Conservation (phyloP, 352 stramenopile species). For the Phytophthora melonis region DNA sequence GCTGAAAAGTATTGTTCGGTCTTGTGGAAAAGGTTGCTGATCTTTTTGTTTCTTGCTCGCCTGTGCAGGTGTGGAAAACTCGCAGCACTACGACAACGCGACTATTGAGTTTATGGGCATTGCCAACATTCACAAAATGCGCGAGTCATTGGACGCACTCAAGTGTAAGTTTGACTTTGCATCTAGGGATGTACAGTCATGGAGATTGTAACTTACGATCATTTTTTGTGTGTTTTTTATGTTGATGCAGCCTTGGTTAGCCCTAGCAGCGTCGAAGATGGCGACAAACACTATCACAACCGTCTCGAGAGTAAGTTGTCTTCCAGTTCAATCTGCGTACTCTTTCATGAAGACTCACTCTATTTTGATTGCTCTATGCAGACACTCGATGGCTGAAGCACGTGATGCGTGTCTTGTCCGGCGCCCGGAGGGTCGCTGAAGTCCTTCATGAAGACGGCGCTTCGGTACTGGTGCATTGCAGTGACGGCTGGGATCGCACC, state of each 20-base stretch:
- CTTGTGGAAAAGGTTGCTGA: conserved; percentile 1
- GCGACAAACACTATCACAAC: conserved; percentile 91
- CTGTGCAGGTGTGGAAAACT: conserved; percentile 94
- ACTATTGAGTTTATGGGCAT: conserved; percentile 98
- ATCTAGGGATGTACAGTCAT: background rate
- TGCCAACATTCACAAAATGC: conserved; percentile 99
- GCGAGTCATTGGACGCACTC: conserved; percentile 93
- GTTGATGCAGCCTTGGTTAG: conserved; percentile 70
- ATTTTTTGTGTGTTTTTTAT: conserved; percentile 7
- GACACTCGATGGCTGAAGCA: conserved; percentile 97
- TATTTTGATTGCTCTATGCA: conserved; percentile 31
- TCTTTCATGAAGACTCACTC: background rate
- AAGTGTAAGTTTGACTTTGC: conserved; percentile 55
- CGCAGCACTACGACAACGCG: conserved; percentile 95
- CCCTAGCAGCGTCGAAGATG: conserved; percentile 83
- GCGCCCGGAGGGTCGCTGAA: conserved; percentile 74
- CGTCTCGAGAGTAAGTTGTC: conserved; percentile 78
- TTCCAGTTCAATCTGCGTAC: background rate
- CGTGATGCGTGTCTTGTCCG: conserved; percentile 90
- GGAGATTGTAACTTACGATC: conserved; percentile 8
- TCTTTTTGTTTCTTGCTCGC: conserved; percentile 13
- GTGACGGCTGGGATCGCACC: conserved; percentile 90
- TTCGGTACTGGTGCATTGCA: conserved; percentile 88
- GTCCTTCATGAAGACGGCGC: conserved; percentile 88
- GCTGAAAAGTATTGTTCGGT: background rate